These are phyloP conservation scores for Polytolypa hystricis DNA, from an alignment of 2,329 filamentous ascomycete genomes.

Conservation along the genomic window DNA sequence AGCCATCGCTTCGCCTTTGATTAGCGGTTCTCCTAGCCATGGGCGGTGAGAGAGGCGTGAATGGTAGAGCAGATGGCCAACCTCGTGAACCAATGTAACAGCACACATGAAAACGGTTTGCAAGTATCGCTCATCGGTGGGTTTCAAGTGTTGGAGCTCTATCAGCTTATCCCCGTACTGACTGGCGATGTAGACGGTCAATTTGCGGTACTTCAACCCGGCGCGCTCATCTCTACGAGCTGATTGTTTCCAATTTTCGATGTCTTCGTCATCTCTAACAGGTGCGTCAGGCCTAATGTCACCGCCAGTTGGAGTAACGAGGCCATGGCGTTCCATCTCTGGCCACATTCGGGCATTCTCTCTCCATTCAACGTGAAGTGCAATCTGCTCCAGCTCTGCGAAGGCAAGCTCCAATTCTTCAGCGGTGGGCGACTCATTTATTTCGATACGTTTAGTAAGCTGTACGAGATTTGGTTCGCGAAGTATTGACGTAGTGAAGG, in stretches of 20 bases:
- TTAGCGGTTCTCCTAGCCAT: conserved; percentile 6
- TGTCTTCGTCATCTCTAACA: conserved; percentile 6
- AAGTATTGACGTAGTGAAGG: conserved; percentile 6
- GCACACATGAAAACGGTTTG: conserved; percentile 9
- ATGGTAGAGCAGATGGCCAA: conserved; percentile 6
- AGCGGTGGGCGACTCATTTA: neutral
- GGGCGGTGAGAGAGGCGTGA: conserved; percentile 4
- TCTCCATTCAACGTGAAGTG: conserved; percentile 8
- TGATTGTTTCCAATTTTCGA: conserved; percentile 4
- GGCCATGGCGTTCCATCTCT: conserved; percentile 3
- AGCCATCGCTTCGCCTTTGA: conserved; percentile 5
- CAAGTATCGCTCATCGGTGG: conserved; percentile 5
- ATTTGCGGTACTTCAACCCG: conserved; percentile 1
- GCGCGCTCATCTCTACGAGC: conserved; percentile 3
- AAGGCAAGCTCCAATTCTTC: conserved; percentile 3
- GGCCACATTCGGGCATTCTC: conserved; percentile 7
- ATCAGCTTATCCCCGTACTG: conserved; percentile 5
- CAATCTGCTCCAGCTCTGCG: conserved; percentile 3
- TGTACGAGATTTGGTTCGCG: conserved; percentile 1
- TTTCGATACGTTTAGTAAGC: conserved; percentile 1
- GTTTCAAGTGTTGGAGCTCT: neutral
- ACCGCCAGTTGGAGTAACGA: conserved; percentile 3
- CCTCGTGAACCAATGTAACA: conserved; percentile 7
- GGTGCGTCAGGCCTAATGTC: conserved; percentile 7
- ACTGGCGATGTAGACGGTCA: conserved; percentile 7